Evolutionary conservation across 2,329 filamentous ascomycete species (phyloP), one percentile per base, ranked within the genome.

Genomic region (Hirsutella thompsonii): DNA sequence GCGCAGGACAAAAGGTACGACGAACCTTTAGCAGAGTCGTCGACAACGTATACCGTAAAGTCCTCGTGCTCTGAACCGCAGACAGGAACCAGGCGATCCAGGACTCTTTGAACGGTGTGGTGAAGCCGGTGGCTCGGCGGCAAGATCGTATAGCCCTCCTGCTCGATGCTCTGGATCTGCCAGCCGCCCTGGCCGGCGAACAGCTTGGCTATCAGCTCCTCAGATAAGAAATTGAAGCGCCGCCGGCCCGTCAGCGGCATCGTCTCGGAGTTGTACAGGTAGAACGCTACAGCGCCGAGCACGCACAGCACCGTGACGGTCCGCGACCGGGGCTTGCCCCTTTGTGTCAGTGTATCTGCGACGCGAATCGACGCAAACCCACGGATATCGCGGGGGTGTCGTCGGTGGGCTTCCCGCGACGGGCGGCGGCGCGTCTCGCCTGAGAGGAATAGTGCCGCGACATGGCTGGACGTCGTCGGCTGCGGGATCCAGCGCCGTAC

Each of bases 11-110:
- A 6, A 26, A 11, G 23, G 23, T 11, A 26, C 23, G 23, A 26
- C 23, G 11, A 6, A 26, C 23, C 23, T 16, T 18, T n/a, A 69
- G 66, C 47, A 18, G 67, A 66, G 44, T 79, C 78, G n/a, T 84
- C 71, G 51, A 90, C 86, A 6, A 90, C 83, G 50, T 72, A 67
- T 4, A 89, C 70, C 60, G 87, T 79, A 83, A 84, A 89, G 11
- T 74, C 55, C 43, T 70, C 61, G 46, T 70, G 59, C 41, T 58
- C 52, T 62, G 83, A 62, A 5, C 79, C 79, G 47, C 74, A 79
- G 39, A 79, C 77, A 5, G 80, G 80, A 20, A 88, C 74, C 50
- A 90, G 57, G 41, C 78, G 63, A 40, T 65, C 55, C 68, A 89
- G 71, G 11, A 89, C 81, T 44, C 72, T 64, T 54, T 70, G 67